These are phyloP conservation scores for Ilyonectria destructans DNA, from an alignment of 2,329 filamentous ascomycete genomes.

Conservation along the genomic window DNA sequence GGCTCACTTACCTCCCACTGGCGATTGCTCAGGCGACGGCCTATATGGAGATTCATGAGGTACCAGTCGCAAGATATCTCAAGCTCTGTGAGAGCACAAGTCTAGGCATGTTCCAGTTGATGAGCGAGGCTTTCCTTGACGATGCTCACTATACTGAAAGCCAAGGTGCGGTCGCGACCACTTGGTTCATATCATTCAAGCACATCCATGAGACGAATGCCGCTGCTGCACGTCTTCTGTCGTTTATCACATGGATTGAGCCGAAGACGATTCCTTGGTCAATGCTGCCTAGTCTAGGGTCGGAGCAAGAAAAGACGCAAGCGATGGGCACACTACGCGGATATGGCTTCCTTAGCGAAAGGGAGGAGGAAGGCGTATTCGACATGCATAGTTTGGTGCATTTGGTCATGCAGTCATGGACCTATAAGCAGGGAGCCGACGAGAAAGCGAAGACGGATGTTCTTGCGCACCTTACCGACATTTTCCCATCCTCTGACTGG, in stretches of 20 bases:
- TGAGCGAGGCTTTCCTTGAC: slow-evolving; percentile 53
- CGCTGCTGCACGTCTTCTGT: slow-evolving; percentile 56
- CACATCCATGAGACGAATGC: slow-evolving; percentile 52
- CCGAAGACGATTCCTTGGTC: slow-evolving; percentile 58
- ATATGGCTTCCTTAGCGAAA: slow-evolving; percentile 53
- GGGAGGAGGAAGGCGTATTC: slow-evolving; percentile 46
- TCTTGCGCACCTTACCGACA: neutral
- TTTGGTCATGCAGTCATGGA: slow-evolving; percentile 51
- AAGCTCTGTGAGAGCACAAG: slow-evolving; percentile 52
- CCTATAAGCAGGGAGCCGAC: slow-evolving; percentile 3
- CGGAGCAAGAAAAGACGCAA: slow-evolving; percentile 41
- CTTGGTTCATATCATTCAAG: slow-evolving; percentile 61
- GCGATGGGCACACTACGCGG: slow-evolving; percentile 53
- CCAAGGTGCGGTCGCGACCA: slow-evolving; percentile 56
- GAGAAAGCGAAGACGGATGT: neutral
- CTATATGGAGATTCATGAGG: slow-evolving; percentile 56
- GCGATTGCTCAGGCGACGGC: slow-evolving; percentile 59
- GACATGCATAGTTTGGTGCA: slow-evolving; percentile 61
- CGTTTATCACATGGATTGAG: slow-evolving; percentile 61
- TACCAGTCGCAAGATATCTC: slow-evolving; percentile 53
- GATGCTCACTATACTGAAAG: slow-evolving; percentile 52
- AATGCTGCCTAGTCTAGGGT: slow-evolving; percentile 49
- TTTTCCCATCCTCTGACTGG: slow-evolving; percentile 22
- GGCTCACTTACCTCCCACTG: slow-evolving; percentile 57
- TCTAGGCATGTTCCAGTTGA: slow-evolving; percentile 43